A percentile compares a stretch with the other conserved stretches of the same genome.
phyloP scores from a whole-genome alignment of 768 basidiomycete species.

The Daedaleopsis sinensis region DNA sequence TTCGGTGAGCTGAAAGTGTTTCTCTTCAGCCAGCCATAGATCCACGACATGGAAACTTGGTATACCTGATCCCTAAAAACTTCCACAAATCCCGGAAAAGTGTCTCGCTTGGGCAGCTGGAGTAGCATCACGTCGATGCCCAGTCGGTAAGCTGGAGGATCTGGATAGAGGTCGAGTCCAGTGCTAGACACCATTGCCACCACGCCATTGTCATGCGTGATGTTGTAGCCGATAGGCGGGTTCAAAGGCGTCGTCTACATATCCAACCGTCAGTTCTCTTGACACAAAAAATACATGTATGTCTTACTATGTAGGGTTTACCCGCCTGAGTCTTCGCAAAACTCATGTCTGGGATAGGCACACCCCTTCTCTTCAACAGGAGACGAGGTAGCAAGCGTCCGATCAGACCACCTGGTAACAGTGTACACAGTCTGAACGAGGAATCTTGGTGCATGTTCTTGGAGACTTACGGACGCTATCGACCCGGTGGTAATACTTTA shows the following conservation, averaged over 20 bases:
- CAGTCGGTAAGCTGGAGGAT: constrained; percentile 57
- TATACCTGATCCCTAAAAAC: constrained; percentile 68
- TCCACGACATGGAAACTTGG: background rate
- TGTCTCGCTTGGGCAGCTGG: constrained; percentile 58
- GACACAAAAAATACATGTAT: background rate
- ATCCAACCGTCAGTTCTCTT: background rate
- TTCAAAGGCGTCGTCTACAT: constrained; percentile 19
- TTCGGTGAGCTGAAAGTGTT: constrained; percentile 40
- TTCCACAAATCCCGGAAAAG: constrained; percentile 62
- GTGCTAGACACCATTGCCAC: constrained; percentile 64
- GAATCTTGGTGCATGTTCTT: background rate
- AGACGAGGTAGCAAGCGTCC: constrained; percentile 75
- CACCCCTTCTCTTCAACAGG: constrained; percentile 60
- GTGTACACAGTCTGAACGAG: constrained; percentile 51
- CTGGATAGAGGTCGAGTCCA: constrained; percentile 41
- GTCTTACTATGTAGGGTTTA: constrained; percentile 77
- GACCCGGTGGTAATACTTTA: constrained; percentile 67
- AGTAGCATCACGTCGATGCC: constrained; percentile 87
- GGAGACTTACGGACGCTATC: constrained; percentile 71
- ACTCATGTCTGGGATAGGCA: constrained; percentile 47
- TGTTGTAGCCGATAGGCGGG: constrained; percentile 67
- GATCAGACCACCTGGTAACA: constrained; percentile 57
- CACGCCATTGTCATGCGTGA: constrained; percentile 78
- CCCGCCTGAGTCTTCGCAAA: constrained; percentile 63
- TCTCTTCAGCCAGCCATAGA: background rate